Evolutionary conservation across 176 grass and related monocot species (phyloP).

Genomic region (Cocos nucifera): DNA sequence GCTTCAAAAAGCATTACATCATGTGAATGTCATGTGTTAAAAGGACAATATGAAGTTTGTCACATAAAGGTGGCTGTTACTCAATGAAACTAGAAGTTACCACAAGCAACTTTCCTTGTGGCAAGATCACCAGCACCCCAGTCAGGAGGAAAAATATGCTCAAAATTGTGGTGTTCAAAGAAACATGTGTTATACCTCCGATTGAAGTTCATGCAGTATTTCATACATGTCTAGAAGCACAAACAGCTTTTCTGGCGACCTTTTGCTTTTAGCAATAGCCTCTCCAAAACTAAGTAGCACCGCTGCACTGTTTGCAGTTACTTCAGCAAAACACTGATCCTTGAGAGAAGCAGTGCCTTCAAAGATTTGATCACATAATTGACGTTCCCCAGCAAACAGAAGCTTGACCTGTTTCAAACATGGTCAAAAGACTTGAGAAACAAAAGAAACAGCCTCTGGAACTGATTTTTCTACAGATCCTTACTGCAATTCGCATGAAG

Average conservation of each 20-base stretch:
- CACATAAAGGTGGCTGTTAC: too few relatives aligned
- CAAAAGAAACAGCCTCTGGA: constrained; percentile 4
- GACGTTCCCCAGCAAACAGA: constrained; percentile 75
- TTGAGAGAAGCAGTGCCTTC: constrained; percentile 66
- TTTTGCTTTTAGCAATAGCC: constrained; percentile 93
- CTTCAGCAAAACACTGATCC: constrained; percentile 77
- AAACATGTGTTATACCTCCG: constrained; percentile 39
- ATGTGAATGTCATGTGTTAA: too few relatives aligned
- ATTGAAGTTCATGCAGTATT: constrained; percentile 93
- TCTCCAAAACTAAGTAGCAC: constrained; percentile 95
- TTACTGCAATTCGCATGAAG: constrained; percentile 96
- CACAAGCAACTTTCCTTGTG: too few relatives aligned
- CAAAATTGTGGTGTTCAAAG: neutral
- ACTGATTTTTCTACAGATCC: neutral
- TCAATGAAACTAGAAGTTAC: too few relatives aligned
- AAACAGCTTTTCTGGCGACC: constrained; percentile 90
- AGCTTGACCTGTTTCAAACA: constrained; percentile 73
- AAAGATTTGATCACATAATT: constrained; percentile 93
- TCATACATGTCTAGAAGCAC: constrained; percentile 98
- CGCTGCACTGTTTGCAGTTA: constrained; percentile 75
- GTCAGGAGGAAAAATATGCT: too few relatives aligned
- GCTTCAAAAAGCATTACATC: too few relatives aligned
- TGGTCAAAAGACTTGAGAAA: constrained; percentile 9
- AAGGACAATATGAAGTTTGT: too few relatives aligned
- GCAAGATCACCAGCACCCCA: too few relatives aligned